Conservation (phyloP, 768 basidiomycete species). For the Leccinum aurantiacum region DNA sequence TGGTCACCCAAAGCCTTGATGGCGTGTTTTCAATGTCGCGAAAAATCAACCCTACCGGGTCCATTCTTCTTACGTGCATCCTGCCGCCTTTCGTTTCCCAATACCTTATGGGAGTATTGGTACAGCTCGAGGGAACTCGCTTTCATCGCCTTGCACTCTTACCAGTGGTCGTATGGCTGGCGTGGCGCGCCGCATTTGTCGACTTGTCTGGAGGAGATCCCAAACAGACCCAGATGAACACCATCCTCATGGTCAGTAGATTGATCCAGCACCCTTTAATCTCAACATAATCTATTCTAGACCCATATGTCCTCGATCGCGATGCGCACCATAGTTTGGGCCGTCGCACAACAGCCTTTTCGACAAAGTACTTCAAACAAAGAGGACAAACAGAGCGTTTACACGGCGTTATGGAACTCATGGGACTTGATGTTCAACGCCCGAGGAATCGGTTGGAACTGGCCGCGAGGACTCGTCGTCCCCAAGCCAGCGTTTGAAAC, state of each 20-base stretch:
- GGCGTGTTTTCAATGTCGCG: slow-evolving; percentile 8
- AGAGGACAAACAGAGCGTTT: slow-evolving; percentile 4
- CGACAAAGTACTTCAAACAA: not conserved
- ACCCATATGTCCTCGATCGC: slow-evolving; percentile 15
- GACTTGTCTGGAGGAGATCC: slow-evolving; percentile 25
- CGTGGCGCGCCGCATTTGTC: slow-evolving; percentile 39
- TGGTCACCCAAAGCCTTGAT: not conserved
- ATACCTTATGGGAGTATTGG: slow-evolving; percentile 52
- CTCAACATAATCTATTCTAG: slow-evolving; percentile 4
- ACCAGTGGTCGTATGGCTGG: slow-evolving; percentile 44
- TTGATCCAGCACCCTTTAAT: not conserved
- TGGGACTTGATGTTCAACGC: slow-evolving; percentile 29
- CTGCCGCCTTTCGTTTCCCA: slow-evolving; percentile 47
- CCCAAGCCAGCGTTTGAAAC: slow-evolving; percentile 11
- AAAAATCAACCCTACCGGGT: slow-evolving; percentile 7
- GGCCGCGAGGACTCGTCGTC: slow-evolving; percentile 21
- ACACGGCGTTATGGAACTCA: slow-evolving; percentile 24
- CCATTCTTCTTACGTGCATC: slow-evolving; percentile 36
- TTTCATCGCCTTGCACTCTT: slow-evolving; percentile 48
- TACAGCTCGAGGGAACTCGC: slow-evolving; percentile 43
- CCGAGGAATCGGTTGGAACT: slow-evolving; percentile 32
- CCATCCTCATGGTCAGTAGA: slow-evolving; percentile 22
- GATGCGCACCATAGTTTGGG: slow-evolving; percentile 23
- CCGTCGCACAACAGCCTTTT: slow-evolving; percentile 15
- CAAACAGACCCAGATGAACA: slow-evolving; percentile 14